phyloP scores from a whole-genome alignment of 345 rosid species.

The Heritiera littoralis region DNA sequence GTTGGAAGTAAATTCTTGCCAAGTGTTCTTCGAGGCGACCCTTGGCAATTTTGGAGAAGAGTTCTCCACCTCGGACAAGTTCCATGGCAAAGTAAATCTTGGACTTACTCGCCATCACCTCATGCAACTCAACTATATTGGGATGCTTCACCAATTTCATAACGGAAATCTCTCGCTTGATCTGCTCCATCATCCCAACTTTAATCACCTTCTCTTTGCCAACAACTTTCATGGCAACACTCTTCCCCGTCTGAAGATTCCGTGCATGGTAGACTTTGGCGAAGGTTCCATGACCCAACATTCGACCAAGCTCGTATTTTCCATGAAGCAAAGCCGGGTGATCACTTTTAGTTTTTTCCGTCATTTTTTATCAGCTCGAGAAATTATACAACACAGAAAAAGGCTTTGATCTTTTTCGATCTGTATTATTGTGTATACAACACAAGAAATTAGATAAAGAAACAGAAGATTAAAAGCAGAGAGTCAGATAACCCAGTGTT shows the following conservation, averaged over 20 bases:
- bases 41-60: conserved; percentile 63
- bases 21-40: conserved; percentile 73
- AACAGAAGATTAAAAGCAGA: conserved; percentile 3
- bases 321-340: conserved; percentile 59
- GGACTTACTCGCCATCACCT: conserved; percentile 94
- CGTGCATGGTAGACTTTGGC: conserved; percentile 85
- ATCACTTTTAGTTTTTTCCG: conserved; percentile 24
- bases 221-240: conserved; percentile 84
- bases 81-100: conserved; percentile 96
- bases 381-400: not conserved
- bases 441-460: not conserved
- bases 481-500: not conserved
- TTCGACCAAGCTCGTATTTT: conserved; percentile 82
- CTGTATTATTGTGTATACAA: not conserved
- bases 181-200: conserved; percentile 86
- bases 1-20: conserved; percentile 79
- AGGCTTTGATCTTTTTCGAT: not conserved
- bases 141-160: conserved; percentile 95
- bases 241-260: conserved; percentile 54
- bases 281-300: conserved; percentile 84
- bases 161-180: conserved; percentile 87
- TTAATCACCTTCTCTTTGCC: conserved; percentile 85
- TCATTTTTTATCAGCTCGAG: conserved; percentile 13
- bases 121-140: conserved; percentile 79
- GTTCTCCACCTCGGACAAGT: conserved; percentile 86